These are phyloP conservation scores for Melastoma candidum DNA, from an alignment of 441 rosid species.

Conservation along the genomic window DNA sequence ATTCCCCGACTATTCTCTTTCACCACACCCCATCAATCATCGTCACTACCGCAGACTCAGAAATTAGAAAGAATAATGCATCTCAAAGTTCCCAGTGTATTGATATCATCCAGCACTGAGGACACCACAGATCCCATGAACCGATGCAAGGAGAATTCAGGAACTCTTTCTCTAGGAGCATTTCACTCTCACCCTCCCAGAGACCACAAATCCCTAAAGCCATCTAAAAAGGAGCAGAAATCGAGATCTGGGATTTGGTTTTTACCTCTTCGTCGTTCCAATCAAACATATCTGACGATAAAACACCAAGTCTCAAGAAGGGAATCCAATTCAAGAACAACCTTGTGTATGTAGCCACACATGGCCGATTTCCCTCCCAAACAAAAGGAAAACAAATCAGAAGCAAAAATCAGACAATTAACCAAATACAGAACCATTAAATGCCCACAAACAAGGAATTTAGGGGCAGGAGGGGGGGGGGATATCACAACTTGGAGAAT, in stretches of 20 bases:
- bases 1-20: no score
- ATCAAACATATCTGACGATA: constrained; percentile 75
- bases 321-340: constrained; percentile 21
- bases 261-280: constrained; percentile 99
- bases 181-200: neutral
- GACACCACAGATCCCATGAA: neutral
- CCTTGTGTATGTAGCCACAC: constrained; percentile 32
- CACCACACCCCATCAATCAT: no score
- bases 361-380: constrained; percentile 36
- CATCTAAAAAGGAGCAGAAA: neutral
- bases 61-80: no score
- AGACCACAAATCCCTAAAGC: neutral
- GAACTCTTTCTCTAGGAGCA: neutral
- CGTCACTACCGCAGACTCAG: no score
- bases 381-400: neutral
- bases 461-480: no score
- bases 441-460: no score
- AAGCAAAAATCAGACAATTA: no score
- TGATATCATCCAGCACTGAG: neutral
- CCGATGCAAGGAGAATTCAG: neutral
- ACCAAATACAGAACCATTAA: no score
- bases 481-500: no score
- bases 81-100: no score
- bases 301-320: constrained; percentile 18
- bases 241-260: neutral